Evolutionary conservation across 1,139 yeast species (phyloP), one percentile per base, ranked within the genome.

Genomic region (Hemisphaericaspora subhashii): DNA sequence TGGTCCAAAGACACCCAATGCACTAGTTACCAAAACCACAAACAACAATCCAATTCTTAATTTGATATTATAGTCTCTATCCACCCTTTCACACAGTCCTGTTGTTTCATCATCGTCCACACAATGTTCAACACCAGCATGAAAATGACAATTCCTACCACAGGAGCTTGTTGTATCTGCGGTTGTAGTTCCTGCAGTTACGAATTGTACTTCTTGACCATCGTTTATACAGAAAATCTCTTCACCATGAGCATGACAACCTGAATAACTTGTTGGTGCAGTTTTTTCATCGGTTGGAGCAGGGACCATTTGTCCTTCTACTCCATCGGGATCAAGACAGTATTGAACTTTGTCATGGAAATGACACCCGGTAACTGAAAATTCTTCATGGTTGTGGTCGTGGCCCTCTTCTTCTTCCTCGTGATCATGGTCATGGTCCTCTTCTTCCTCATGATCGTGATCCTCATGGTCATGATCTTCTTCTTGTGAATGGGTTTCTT

Each of bases 61-160:
- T 2, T 52, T 54, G 41, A 62, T 64, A 38, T 59, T 46, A 41
- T 50, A 61, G 36, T 49, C 44, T 31, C 56, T 54, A 8, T 53
- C 58, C 5, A 46, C 39, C 6, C 39, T 36, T 44, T 64, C 61
- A 28, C 54, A 46, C 14, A 17, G 29, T 4, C 37, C 35, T 18
- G 28, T 20, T 17, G 51, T 54, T 11, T 14, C 35, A 26, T 39
- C 46, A 8, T 38, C 56, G 23, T 46, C 52, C 2, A 54, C 57
- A 47, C 71, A 65, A 48, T 65, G 71, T 41, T 65, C 71, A 5
- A 65, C 70, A 10, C 71, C 71, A 25, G 68, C 71, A 45, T 65
- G 71, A 51, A 61, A 64, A 42, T 65, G 71, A 42, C 71, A 65
- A 33, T 56, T 53, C 44, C 44, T 43, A 16, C 53, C 59, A 18